Evolutionary conservation across 768 basidiomycete genomes (phyloP).

Genomic region (Podaxis sp.): DNA sequence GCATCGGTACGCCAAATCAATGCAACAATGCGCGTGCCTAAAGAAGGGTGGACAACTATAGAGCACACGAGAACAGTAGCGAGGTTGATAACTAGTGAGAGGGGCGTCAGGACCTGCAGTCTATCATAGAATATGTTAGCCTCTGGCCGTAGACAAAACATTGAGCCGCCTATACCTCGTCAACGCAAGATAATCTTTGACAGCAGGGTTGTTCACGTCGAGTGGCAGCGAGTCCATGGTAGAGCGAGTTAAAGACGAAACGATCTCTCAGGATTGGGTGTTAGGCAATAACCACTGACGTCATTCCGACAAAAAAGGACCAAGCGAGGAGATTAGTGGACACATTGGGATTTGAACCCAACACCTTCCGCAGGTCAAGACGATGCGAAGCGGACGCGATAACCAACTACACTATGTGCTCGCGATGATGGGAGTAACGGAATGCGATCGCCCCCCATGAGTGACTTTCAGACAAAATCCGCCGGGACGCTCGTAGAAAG

Average conservation of each 20-base stretch:
- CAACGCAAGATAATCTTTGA: slow-evolving; percentile 67
- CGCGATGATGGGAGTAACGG: not conserved
- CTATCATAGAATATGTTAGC: not conserved
- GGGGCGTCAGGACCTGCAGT: slow-evolving; percentile 85
- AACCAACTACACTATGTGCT: slow-evolving; percentile 35
- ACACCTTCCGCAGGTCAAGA: slow-evolving; percentile 15
- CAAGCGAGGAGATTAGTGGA: slow-evolving; percentile 12
- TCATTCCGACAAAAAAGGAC: not conserved
- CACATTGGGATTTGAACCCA: slow-evolving; percentile 32
- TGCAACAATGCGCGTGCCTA: slow-evolving; percentile 33
- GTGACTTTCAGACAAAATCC: too few relatives aligned
- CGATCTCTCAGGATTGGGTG: not conserved
- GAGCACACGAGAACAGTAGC: slow-evolving; percentile 71
- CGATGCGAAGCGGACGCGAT: slow-evolving; percentile 32
- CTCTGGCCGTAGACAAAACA: too few relatives aligned
- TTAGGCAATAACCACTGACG: not conserved
- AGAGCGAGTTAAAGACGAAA: not conserved
- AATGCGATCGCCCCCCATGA: too few relatives aligned
- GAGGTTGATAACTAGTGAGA: slow-evolving; percentile 81
- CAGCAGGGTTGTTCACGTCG: slow-evolving; percentile 58
- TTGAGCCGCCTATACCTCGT: slow-evolving; percentile 32
- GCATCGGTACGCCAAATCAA: not conserved
- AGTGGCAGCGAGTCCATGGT: slow-evolving; percentile 58
- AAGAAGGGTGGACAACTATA: slow-evolving; percentile 62
- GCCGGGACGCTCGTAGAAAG: too few relatives aligned